A percentile compares a stretch with the other conserved stretches of the same genome.
These are phyloP conservation scores for Ceriops decandra DNA, from an alignment of 345 rosid genomes.

Conservation along the genomic window DNA sequence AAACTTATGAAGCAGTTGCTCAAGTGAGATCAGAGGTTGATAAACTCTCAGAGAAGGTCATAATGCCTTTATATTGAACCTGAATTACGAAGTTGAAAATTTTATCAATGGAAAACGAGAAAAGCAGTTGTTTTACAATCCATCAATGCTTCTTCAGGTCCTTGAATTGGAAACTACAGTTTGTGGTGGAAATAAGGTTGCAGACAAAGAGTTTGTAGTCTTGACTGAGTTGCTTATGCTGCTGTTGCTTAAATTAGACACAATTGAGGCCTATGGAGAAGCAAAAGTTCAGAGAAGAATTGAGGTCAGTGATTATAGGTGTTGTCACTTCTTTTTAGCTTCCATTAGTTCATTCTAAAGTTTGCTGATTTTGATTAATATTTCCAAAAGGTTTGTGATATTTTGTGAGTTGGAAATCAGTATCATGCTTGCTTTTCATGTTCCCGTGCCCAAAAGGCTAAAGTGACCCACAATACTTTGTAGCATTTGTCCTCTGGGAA, in stretches of 20 bases:
- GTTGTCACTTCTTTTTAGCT: not conserved
- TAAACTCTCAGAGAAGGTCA: constrained; percentile 46
- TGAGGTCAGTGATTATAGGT: constrained; percentile 32
- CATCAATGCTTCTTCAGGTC: constrained; percentile 29
- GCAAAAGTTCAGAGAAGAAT: constrained; percentile 44
- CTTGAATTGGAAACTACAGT: constrained; percentile 36
- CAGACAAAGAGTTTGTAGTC: constrained; percentile 39
- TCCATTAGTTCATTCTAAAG: not conserved
- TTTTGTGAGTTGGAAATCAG: not conserved
- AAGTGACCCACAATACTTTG: constrained; percentile 1
- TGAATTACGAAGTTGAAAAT: not conserved
- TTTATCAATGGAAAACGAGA: not conserved
- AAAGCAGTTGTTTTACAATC: constrained; percentile 2
- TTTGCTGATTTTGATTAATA: not conserved
- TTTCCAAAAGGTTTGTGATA: not conserved
- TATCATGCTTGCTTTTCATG: constrained; percentile 9
- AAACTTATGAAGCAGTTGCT: constrained; percentile 37
- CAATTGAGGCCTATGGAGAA: constrained; percentile 47
- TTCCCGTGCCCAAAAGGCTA: constrained; percentile 13
- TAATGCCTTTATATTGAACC: not conserved
- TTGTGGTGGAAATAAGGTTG: constrained; percentile 29
- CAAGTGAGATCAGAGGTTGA: constrained; percentile 44
- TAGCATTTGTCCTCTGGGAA: constrained; percentile 13
- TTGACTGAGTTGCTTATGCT: constrained; percentile 46
- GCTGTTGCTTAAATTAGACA: constrained; percentile 47